Base-by-base conservation (phyloP, 1,284 basidiomycete species). In the Moesziomyces sp. region DNA sequence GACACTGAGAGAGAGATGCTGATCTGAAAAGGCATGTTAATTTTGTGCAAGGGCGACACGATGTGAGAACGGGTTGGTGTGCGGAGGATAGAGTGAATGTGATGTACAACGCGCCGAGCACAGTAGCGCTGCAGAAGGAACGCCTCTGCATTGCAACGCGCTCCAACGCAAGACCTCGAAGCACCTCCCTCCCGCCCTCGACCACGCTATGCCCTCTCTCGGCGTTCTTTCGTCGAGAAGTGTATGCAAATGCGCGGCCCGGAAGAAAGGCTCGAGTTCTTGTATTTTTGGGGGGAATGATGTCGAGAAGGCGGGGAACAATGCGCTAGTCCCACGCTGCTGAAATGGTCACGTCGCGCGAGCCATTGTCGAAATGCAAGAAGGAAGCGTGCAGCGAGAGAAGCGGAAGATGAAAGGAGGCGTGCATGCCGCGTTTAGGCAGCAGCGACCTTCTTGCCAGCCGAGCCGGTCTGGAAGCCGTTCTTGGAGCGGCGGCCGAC, bases 401-500 rank as follows among this genome's bases (percentile, higher is more conserved):
- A 35, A 5, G 30, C 30, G 30, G 52, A 45, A 42, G 46, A 42
- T 56, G 40, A 42, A 48, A 23, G 5, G 11, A 16, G 7, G 21
- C 21, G 21, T 21, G 21, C 21, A 26, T 26, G 24, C 24, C 24
- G 40, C 26, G 44, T 69, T 80, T 77, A 80, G 63, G 77, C 81
- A 55, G 74, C 75, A 55, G 74, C 75, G n/a, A 74, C 68, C 80
- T 81, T 82, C 71, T 77, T 81, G 61, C 69, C 74, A 57, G 76
- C 67, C 26, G 73, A 52, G 64, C 83, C 83, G 46, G 82, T 79
- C 67, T 79, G 77, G 89, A 94, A 95, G 66, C 95, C 96, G 86
- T 98, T 98, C 92, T 98, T 98, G 57, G 81, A 80, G 16, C 74
- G 70, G 66, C 82, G 80, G 44, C 80, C 63, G 61, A 84, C 80